A percentile compares a stretch with the other conserved stretches of the same genome.
These are phyloP conservation scores for Trebouxia sp. DNA, from an alignment of 139 green algal species.

Conservation along the genomic window DNA sequence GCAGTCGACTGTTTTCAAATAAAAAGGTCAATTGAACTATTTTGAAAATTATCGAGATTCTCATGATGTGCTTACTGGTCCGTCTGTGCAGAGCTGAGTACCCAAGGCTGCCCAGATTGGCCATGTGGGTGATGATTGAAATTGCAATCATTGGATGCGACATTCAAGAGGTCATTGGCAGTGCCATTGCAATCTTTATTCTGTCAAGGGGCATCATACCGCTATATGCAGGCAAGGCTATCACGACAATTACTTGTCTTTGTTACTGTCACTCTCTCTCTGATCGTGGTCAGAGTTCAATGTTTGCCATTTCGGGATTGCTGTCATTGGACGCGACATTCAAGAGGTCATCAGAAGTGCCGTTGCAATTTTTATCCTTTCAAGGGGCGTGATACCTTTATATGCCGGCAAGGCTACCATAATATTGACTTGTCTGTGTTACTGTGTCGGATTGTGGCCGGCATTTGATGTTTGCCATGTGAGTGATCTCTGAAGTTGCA, in stretches of 20 bases:
- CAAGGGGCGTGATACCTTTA: slow-evolving; percentile 15
- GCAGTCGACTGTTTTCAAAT: no score
- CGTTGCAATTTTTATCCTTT: slow-evolving; percentile 81
- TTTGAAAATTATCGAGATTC: no score
- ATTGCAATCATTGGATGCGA: slow-evolving; percentile 88
- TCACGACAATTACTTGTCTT: no score
- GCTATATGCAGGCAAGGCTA: not conserved
- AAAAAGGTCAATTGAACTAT: no score
- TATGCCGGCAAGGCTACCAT: not conserved
- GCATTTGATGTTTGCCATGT: no score
- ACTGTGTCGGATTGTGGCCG: no score
- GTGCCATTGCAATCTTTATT: slow-evolving; percentile 78
- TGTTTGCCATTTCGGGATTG: no score
- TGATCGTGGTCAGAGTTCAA: no score
- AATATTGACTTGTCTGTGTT: no score
- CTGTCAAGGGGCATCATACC: slow-evolving; percentile 48
- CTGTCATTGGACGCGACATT: slow-evolving; percentile 87
- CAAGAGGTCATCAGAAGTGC: slow-evolving; percentile 82
- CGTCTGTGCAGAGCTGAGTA: slow-evolving; percentile 46
- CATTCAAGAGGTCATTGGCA: slow-evolving; percentile 83
- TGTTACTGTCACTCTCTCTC: no score
- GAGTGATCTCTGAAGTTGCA: no score
- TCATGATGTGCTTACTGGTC: not conserved
- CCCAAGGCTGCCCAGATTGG: slow-evolving; percentile 36
- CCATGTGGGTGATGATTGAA: slow-evolving; percentile 87